phyloP scores from a whole-genome alignment of 1,284 basidiomycete species.

The Stygiomarasmius scandens region DNA sequence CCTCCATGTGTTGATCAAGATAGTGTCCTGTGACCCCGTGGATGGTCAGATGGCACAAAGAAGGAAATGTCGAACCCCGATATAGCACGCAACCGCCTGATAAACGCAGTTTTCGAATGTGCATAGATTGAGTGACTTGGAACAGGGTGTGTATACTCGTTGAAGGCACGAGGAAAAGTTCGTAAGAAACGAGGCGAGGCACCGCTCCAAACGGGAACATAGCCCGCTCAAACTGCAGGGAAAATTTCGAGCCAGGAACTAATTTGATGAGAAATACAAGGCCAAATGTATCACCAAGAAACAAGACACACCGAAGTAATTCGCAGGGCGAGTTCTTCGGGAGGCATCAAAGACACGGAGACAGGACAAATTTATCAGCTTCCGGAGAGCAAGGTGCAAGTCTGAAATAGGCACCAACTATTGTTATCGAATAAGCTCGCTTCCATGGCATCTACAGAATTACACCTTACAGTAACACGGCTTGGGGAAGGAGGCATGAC shows the following conservation, averaged over 20 bases:
- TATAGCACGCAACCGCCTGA: constrained; percentile 36
- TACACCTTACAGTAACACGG: constrained; percentile 22
- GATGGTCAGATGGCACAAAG: constrained; percentile 35
- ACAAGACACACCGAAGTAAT: constrained; percentile 15
- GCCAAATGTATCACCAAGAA: not conserved
- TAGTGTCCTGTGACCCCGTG: constrained; percentile 36
- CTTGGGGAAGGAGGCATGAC: constrained; percentile 17
- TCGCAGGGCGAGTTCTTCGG: constrained; percentile 5
- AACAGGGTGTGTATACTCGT: constrained; percentile 32
- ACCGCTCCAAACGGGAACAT: constrained; percentile 37
- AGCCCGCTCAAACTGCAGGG: constrained; percentile 36
- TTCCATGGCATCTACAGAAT: too few relatives aligned
- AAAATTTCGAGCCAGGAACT: constrained; percentile 25
- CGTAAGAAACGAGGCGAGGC: constrained; percentile 32
- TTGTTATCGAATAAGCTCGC: constrained; percentile 1
- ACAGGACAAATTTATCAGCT: constrained; percentile 31
- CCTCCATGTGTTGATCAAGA: constrained; percentile 35
- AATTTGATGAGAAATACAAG: not conserved
- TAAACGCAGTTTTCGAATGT: constrained; percentile 34
- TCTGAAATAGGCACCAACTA: constrained; percentile 32
- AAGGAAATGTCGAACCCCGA: constrained; percentile 20
- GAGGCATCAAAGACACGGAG: constrained; percentile 43
- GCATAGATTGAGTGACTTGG: constrained; percentile 27
- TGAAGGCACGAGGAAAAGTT: constrained; percentile 35
- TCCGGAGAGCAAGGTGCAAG: constrained; percentile 34